These are phyloP conservation scores for Echium plantagineum DNA, from an alignment of 257 asterid species.

Conservation along the genomic window DNA sequence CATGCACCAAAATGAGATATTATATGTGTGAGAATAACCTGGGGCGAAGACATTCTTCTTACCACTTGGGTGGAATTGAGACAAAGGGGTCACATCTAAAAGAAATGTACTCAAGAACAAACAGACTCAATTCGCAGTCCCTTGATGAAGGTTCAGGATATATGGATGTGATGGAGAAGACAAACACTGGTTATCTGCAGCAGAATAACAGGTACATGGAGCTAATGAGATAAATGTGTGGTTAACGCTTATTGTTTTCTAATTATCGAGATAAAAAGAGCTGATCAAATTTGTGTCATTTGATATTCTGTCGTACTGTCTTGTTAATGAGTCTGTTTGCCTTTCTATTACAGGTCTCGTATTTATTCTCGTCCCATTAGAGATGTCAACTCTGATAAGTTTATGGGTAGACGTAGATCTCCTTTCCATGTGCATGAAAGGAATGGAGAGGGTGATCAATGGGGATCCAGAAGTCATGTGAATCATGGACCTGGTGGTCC, in stretches of 20 bases:
- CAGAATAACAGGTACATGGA: conserved; percentile 36
- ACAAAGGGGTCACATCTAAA: conserved; percentile 20
- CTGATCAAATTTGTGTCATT: neutral
- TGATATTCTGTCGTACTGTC: neutral
- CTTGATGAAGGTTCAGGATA: conserved; percentile 41
- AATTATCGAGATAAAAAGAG: neutral
- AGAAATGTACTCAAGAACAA: conserved; percentile 22
- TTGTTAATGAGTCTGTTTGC: neutral
- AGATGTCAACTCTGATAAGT: conserved; percentile 36
- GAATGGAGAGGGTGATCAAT: conserved; percentile 29
- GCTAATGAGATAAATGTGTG: neutral
- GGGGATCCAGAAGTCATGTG: conserved; percentile 44
- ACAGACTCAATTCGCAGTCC: conserved; percentile 36
- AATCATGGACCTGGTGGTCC: conserved; percentile 36
- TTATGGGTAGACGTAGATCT: conserved; percentile 38
- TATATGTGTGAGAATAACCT: conserved; percentile 21
- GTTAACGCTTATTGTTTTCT: neutral
- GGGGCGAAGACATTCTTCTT: conserved; percentile 25
- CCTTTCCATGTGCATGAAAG: conserved; percentile 26
- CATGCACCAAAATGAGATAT: conserved; percentile 36
- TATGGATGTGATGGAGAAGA: conserved; percentile 22
- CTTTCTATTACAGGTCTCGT: conserved; percentile 31
- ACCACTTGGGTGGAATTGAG: conserved; percentile 20
- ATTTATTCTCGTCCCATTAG: conserved; percentile 36
- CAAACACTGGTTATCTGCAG: conserved; percentile 11